phyloP scores from a whole-genome alignment of 148 eudicot genomes.

The Drosera capensis region DNA sequence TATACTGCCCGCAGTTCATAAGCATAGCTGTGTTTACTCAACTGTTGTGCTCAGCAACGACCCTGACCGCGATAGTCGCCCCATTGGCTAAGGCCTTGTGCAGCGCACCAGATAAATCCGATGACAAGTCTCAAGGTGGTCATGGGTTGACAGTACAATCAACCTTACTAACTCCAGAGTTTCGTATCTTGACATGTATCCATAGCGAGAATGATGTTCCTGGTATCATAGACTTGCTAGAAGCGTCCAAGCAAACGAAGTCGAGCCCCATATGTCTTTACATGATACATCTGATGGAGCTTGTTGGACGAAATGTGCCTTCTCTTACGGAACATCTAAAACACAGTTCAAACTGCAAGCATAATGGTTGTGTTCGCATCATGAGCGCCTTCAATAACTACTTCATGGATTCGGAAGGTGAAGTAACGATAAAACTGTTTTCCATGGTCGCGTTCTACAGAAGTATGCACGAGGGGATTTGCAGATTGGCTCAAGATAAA shows the following conservation, averaged over 20 bases:
- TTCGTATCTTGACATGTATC: slow-evolving; percentile 5
- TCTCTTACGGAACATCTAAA: background rate
- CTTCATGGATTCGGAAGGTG: background rate
- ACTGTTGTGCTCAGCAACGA: slow-evolving; percentile 1
- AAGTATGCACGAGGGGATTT: slow-evolving; percentile 7
- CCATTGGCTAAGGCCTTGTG: slow-evolving; percentile 6
- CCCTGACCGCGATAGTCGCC: slow-evolving; percentile 3
- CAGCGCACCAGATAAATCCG: background rate
- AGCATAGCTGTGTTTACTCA: background rate
- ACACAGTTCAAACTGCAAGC: background rate
- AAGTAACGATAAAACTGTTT: background rate
- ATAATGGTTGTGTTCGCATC: background rate
- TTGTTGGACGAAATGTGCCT: slow-evolving; percentile 5
- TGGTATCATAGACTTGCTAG: background rate
- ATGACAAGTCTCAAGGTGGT: background rate
- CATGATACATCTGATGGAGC: slow-evolving; percentile 6
- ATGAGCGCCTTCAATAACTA: slow-evolving; percentile 5
- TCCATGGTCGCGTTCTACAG: slow-evolving; percentile 4
- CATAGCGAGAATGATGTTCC: slow-evolving; percentile 5
- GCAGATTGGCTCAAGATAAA: slow-evolving; percentile 5
- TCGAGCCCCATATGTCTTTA: slow-evolving; percentile 3
- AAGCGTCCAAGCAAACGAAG: slow-evolving; percentile 4
- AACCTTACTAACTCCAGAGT: background rate
- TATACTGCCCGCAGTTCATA: slow-evolving; percentile 4
- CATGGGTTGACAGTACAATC: slow-evolving; percentile 1